Base-by-base conservation (phyloP, 208 protist species). In the Trypanosoma caninum region DNA sequence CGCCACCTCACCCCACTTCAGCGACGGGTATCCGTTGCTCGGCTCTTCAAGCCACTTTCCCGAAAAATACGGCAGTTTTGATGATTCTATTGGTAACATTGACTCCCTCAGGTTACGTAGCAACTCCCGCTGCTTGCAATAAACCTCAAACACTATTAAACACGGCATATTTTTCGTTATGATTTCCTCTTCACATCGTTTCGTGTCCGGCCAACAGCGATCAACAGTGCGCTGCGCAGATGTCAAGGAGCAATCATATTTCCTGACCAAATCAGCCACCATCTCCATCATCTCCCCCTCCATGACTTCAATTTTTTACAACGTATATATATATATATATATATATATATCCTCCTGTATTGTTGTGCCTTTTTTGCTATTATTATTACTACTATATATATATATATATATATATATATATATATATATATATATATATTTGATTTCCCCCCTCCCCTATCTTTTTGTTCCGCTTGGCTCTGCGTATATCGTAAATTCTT, bases 71-170 rank as follows among this genome's bases (percentile, higher is more conserved):
- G 68, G 59, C 13, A 74, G 27, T 16, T 20, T 10, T 25, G 58
- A 51, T 9, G 37, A 33, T 18, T 59, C 45, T 45, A 66, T 57
- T 9, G 60, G 58, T 6, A 57, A n/a, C 28, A 77, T 72, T 2
- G 53, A 51, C 2, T 33, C 65, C 2, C 18, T 27, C 27, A 66
- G n/a, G 13, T 53, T 52, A 1, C 68, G 35, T 14, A 80, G 7
- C 44, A 83, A 83, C 40, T 72, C 58, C 20, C 58, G 35, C 53
- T 89, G 84, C 18, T 51, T 60, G 2, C 37, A 41, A n/a, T 69
- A 69, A 11, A 91, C 60, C 9, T 82, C 72, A 22, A 91, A 48
- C 10, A 60, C 73, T 47, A 87, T 51, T 14, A 88, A 38, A 38
- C 71, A 84, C 6, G 80, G 71, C 4, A 30, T 27, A 6, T 33